Evolutionary conservation across 2,329 filamentous ascomycete species (phyloP), one percentile per base, ranked within the genome.

Genomic region (Alternaria burnsii): DNA sequence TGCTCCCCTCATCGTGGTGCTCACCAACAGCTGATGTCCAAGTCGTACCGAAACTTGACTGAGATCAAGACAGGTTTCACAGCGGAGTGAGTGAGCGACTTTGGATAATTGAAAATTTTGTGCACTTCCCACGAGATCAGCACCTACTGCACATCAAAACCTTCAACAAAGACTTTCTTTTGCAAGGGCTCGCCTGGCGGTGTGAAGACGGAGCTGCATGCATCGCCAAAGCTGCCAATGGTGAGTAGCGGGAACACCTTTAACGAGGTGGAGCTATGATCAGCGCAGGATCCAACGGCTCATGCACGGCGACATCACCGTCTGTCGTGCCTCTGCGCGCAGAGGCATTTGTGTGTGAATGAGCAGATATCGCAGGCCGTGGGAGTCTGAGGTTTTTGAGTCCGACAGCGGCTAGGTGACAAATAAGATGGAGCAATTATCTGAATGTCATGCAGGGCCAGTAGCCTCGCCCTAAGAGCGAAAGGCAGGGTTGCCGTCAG

Each of bases 221-320:
- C 22, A 22, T 65, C 63, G 64, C 67, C 58, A 66, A 63, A 61
- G 58, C 61, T 62, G 66, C 69, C 66, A 71, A 69, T 71, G 52
- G 55, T 40, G 34, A 24, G 47, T 30, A 48, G 58, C 65, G 58
- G 63, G 65, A 57, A 58, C 42, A 11, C 12, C 10, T 43, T 53
- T 51, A n/a, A 22, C 24, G 38, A 44, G 36, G 61, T 48, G 60
- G 46, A 59, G 60, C 62, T 22, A 58, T 47, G 65, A 66, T 67
- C 57, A 18, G 57, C 62, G 47, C 46, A 47, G 48, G 54, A 44
- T 50, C 5, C 12, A 36, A 36, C 12, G 12, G 43, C 44, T 47
- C 44, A 59, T 59, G 65, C 62, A 63, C 11, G 46, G 44, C 56
- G 58, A 55, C 61, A 63, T 64, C 38, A 54, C 44, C 42, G 42